These are phyloP conservation scores for Scenedesmus sp. DNA, from an alignment of 163 green algal species.

Conservation along the genomic window DNA sequence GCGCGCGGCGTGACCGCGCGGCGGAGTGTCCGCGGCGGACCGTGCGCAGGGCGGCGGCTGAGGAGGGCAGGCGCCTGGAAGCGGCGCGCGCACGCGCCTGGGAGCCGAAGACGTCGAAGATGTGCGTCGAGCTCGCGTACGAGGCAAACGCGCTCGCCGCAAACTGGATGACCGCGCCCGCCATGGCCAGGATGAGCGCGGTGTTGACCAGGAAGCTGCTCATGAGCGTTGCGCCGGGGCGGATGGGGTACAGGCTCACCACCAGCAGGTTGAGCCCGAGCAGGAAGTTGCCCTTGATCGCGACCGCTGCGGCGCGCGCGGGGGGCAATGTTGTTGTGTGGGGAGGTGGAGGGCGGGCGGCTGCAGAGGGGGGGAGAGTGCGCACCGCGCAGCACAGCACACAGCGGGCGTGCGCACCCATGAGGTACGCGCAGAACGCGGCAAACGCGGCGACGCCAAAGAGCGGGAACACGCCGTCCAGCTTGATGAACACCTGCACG, in stretches of 20 bases:
- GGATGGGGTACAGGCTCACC: constrained; percentile 90
- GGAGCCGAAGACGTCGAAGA: constrained; percentile 91
- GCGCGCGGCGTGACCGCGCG: no score
- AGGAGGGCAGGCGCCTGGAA: neutral
- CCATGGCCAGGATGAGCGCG: constrained; percentile 90
- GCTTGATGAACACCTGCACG: constrained; percentile 73
- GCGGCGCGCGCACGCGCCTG: constrained; percentile 53
- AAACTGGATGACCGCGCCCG: constrained; percentile 94
- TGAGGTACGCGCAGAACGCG: constrained; percentile 96
- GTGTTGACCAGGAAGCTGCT: constrained; percentile 97
- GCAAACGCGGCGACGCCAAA: constrained; percentile 92
- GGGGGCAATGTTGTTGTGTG: no score
- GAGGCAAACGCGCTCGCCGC: constrained; percentile 89
- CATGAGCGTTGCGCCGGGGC: constrained; percentile 89
- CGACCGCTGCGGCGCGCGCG: constrained; percentile 65
- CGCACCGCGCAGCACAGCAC: no score
- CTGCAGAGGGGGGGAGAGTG: no score
- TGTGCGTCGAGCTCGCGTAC: constrained; percentile 88
- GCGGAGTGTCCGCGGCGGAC: no score
- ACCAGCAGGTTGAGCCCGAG: constrained; percentile 92
- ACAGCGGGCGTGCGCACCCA: constrained; percentile 53
- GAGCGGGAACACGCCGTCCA: constrained; percentile 85
- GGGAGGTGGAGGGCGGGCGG: no score
- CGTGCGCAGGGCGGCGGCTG: neutral
- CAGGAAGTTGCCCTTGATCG: constrained; percentile 87